Evolutionary conservation across 2,329 filamentous ascomycete species (phyloP), one percentile per base, ranked within the genome.

Genomic region (Emergomyces orientalis): DNA sequence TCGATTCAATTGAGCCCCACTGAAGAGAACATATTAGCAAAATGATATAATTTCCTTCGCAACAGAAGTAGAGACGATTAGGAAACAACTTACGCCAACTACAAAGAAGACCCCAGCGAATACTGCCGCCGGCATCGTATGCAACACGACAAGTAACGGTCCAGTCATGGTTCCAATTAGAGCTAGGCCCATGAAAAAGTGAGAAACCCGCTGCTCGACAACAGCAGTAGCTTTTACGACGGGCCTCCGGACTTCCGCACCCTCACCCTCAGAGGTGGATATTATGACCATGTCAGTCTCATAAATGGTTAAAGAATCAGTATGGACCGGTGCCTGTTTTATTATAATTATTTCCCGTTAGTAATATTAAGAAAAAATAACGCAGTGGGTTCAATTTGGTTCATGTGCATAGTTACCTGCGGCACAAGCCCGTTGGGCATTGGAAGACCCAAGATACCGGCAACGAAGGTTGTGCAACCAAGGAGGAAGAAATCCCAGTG

Each of bases 401-500:
- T 30, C n/a, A 55, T 34, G n/a, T 34, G 17, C 17, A 22, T 2
- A 61, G 39, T 45, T 63, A 69, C 70, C 66, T 73, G 82, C 0
- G 82, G 82, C n/a, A 84, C 81, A 0, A 85, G 75, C 5, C 82
- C 83, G 63, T 85, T 85, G 2, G 83, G 82, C 45, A 84, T 77
- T 0, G 82, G 83, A 7, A 85, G 77, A 2, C 81, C 82, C 13
- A 85, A 74, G n/a, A 85, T 77, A 0, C 81, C 82, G 1, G 78
- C 77, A 25, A 84, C 75, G 64, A 82, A 81, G 1, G 81, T 84
- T 0, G 82, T 84, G 64, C 79, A 77, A 7, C 82, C 83, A 0
- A 85, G 76, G 0, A 85, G 76, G 71, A 84, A 84, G 67, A 84
- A 80, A 69, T 85, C 83, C 82, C 82, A 84, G 69, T 84, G 82